Evolutionary conservation across 148 eudicot genomes (phyloP), one percentile per base, ranked within the genome.

Genomic region (Silene conica): DNA sequence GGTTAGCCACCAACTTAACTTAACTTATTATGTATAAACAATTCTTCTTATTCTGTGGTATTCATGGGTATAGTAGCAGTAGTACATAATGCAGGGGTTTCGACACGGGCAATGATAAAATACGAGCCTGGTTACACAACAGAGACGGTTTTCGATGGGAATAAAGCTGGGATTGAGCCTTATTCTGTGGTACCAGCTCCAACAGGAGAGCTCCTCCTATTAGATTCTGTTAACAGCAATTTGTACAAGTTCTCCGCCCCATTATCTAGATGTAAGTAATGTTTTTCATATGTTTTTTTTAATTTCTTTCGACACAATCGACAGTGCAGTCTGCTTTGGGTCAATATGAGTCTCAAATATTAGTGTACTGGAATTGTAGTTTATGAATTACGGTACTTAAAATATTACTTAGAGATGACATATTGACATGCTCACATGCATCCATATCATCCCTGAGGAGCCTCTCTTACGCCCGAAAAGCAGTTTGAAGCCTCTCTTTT

Each of bases 121-220:
- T 92, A 85, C 55, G 96, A 92, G 67, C 78, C 74, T 43, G 80
- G 82, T 63, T 92, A 90, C 84, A 82, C 79, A 4, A 86, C 90
- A 0, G 97, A 92, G 77, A 92, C 96, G 21, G 86, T 92, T 54
- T 92, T 92, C 45, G 90, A 92, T 81, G 97, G 97, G 72, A 88
- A 83, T 67, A 92, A 87, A 86, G 85, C 79, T 67, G 97, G 97
- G 65, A 88, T 92, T 86, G 97, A 92, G 74, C 97, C 97, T 13
- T 81, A 87, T 50, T 69, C 92, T 5, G 86, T 90, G 67, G 83
- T 82, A 71, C 83, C 83, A 22, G 79, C 90, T 63, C 86, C 87
- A 65, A 67, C 74, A 60, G 97, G 90, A 66, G 97, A 92, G 58
- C 74, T 92, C 77, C 81, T 92, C 25, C 75, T 92, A 21, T 70